Base-by-base conservation (phyloP, 1,284 basidiomycete species). In the Apiotrichum brassicae region DNA sequence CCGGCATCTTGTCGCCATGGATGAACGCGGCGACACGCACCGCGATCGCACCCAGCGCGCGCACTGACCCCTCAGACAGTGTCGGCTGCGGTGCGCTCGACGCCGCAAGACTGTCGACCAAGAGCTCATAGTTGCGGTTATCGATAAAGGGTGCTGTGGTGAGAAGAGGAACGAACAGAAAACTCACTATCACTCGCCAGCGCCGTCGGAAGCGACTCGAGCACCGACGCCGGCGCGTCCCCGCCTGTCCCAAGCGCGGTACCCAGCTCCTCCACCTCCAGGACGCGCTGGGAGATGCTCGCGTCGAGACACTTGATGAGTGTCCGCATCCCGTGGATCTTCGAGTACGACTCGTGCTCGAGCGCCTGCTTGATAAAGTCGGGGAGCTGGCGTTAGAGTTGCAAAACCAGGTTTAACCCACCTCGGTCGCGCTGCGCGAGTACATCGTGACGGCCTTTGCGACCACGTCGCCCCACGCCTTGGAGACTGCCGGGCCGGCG, bases 301-400 rank as follows among this genome's bases (percentile, higher is more conserved):
- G 30, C 44, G 25, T 49, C 41, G 22, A 69, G 48, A 3, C 52
- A 50, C 11, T 25, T 20, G 20, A 46, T 36, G 12, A 71, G 51
- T 11, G 57, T 51, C 20, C 57, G 53, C 16, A 69, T 61, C 11
- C 56, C 54, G n/a, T 53, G 56, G 28, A 68, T 53, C 43, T 57
- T 57, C 20, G 46, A 53, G 56, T 67, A 71, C 14, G 59, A 57
- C 48, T 68, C 68, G 39, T 65, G 51, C 38, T 61, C 52, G 8
- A 71, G 49, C 22, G 63, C 61, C 39, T 64, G 62, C 49, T 64
- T 65, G 48, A 68, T 41, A 24, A 63, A 62, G 43, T 70, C 64
- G 2, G 66, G 63, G 33, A 67, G 47, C 61, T 66, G 43, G 19
- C 13, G 18, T 9, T 32, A 40, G 26, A 44, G 46, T 12, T n/a